phyloP scores from a whole-genome alignment of 306 rosid genomes.

The Arachis stenosperma region DNA sequence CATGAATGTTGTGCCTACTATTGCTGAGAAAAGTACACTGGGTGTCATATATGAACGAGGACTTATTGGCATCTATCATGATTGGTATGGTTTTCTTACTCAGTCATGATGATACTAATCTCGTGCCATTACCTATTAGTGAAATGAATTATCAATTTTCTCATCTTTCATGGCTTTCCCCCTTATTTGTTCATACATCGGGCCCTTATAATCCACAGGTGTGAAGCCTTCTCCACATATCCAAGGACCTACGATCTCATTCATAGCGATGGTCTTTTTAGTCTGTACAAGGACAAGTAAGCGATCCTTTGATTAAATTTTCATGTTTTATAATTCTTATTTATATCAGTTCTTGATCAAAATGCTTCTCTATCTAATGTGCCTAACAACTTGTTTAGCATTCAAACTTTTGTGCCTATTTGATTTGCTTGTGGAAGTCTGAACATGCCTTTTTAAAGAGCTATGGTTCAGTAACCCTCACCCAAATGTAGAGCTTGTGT shows the following conservation, averaged over 20 bases:
- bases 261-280: conserved; percentile 81
- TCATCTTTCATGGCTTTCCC: background rate
- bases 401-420: conserved; percentile 6
- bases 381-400: conserved; percentile 2
- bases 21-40: conserved; percentile 75
- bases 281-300: conserved; percentile 82
- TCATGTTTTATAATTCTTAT: conserved; percentile 20
- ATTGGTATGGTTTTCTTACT: conserved; percentile 64
- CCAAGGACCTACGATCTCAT: conserved; percentile 98
- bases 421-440: background rate
- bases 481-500: background rate
- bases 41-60: conserved; percentile 83
- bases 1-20: conserved; percentile 93
- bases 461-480: conserved; percentile 15
- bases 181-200: conserved; percentile 11
- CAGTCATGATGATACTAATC: background rate
- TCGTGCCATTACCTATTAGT: background rate
- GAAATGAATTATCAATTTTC: background rate
- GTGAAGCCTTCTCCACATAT: conserved; percentile 91
- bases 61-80: conserved; percentile 89
- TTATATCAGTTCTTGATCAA: conserved; percentile 3
- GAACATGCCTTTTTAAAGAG: background rate
- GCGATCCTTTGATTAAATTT: conserved; percentile 38
- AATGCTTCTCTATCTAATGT: background rate
- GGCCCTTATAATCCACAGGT: conserved; percentile 56